phyloP scores from a whole-genome alignment of 2,329 filamentous ascomycete genomes.

The Exophiala calicioides region DNA sequence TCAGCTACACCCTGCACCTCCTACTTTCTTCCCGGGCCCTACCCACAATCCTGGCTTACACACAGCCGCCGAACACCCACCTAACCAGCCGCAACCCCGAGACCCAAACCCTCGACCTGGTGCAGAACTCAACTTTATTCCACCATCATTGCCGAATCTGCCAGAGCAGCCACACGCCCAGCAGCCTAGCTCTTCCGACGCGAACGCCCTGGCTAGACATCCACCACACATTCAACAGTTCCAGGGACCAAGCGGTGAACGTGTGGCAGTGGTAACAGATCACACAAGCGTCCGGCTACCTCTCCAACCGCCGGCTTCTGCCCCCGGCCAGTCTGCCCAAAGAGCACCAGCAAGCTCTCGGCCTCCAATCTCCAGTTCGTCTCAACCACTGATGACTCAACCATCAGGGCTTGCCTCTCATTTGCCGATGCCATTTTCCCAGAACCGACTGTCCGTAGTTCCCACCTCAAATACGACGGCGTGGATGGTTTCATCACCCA shows the following conservation, averaged over 20 bases:
- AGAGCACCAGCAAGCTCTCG: background rate
- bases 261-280: conserved; percentile 16
- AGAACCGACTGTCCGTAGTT: background rate
- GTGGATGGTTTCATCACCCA: conserved; percentile 28
- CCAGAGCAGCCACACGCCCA: too few relatives aligned
- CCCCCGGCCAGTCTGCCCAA: conserved; percentile 18
- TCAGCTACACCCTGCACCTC: too few relatives aligned
- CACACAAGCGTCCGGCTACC: conserved; percentile 14
- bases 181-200: background rate
- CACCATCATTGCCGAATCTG: too few relatives aligned
- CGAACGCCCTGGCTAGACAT: background rate
- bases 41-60: too few relatives aligned
- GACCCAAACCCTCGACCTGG: too few relatives aligned
- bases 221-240: conserved; percentile 9
- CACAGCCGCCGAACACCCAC: background rate
- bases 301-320: conserved; percentile 14
- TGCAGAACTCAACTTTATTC: too few relatives aligned
- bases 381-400: background rate
- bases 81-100: background rate
- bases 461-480: conserved; percentile 16
- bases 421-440: conserved; percentile 3
- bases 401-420: conserved; percentile 3
- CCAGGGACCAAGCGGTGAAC: conserved; percentile 22
- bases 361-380: background rate
- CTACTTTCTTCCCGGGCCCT: too few relatives aligned